Evolutionary conservation across 352 stramenopile species (phyloP), one percentile per base, ranked within the genome.

Genomic region (Phytophthora brassicae): DNA sequence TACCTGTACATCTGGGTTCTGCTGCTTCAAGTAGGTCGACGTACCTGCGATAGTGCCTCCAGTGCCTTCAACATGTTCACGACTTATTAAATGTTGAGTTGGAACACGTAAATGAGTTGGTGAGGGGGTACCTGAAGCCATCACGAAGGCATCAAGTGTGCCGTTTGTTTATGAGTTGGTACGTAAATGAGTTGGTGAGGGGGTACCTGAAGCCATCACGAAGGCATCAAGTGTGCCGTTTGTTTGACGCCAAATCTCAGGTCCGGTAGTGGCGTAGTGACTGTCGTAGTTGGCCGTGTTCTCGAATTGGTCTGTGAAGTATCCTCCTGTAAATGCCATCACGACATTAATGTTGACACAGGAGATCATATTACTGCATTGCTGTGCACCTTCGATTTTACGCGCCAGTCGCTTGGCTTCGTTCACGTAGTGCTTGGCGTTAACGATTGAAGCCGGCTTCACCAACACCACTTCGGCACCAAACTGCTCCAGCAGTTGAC

Each of bases 261-360:
- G 96, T 0, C 94, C 97, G 0, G 97, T 99, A 12, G 83, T 92
- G 6, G 72, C 50, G 64, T 98, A 98, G 77, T 99, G 97, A 12
- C 89, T 95, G 6, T 94, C 74, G 20, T 92, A 96, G 80, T 99
- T 99, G 24, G 94, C 85, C 20, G 84, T 79, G 73, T 99, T 99
- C 59, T 99, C 97, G 70, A 99, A 99, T 70, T 99, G 97, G 68
- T 99, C 90, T 33, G 97, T 89, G 70, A 99, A 99, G 53, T 97
- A 95, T 7, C 88, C 96, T 23, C 89, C 87, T 92, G 49, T 1
- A 43, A 51, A 23, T 22, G 11, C 23, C 11, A 36, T 12, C 17
- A 26, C 7, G 23, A 9, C 0, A 36, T 58, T 35, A 52, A 11
- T 17, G 59, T 12, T 4, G 35, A 22, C 8, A 2, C 19, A 23